Conservation (phyloP, 495 filamentous ascomycete genomes). For the Penicillium cinerascens region DNA sequence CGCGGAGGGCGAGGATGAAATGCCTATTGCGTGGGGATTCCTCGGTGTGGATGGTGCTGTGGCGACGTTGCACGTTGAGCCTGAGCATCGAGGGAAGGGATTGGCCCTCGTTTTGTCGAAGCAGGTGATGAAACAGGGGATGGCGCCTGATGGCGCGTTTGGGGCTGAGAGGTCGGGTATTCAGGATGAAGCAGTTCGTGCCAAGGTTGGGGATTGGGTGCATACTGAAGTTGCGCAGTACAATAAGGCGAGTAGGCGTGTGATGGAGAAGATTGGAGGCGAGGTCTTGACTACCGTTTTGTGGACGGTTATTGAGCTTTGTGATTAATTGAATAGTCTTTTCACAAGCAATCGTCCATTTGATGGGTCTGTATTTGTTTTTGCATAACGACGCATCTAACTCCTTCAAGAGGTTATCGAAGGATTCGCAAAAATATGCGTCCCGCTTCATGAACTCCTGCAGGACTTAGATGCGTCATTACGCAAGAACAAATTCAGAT, state of each 20-base stretch:
- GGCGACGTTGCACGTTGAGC: slow-evolving; percentile 48
- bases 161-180: slow-evolving; percentile 7
- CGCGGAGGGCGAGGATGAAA: slow-evolving; percentile 15
- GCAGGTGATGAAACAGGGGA: slow-evolving; percentile 33
- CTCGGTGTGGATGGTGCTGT: slow-evolving; percentile 45
- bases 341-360: no score
- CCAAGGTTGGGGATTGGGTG: slow-evolving; percentile 26
- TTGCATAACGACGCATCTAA: no score
- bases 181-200: slow-evolving; percentile 3
- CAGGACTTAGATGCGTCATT: no score
- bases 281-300: slow-evolving; percentile 31
- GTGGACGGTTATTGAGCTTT: slow-evolving; percentile 42
- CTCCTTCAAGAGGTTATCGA: no score
- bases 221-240: slow-evolving; percentile 45
- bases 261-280: slow-evolving; percentile 50
- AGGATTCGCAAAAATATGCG: no score
- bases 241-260: slow-evolving; percentile 46
- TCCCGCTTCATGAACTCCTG: no score
- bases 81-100: slow-evolving; percentile 43
- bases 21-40: slow-evolving; percentile 44
- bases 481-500: no score
- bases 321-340: slow-evolving; percentile 11
- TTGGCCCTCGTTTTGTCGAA: slow-evolving; percentile 37
- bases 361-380: no score
- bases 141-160: slow-evolving; percentile 21